These are phyloP conservation scores for Cystoderma amianthinum DNA, from an alignment of 768 basidiomycete genomes.

Conservation along the genomic window DNA sequence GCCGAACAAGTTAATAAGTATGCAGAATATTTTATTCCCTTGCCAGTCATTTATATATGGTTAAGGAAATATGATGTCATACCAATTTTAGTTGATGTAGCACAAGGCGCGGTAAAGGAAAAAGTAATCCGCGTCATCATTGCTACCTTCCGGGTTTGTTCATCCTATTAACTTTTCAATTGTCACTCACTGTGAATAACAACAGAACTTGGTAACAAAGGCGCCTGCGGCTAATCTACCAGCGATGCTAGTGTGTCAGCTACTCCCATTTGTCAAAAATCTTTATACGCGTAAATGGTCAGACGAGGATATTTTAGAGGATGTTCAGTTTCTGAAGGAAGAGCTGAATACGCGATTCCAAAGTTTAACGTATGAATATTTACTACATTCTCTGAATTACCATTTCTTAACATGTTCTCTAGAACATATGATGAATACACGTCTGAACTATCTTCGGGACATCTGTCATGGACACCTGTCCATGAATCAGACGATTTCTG, in stretches of 20 bases:
- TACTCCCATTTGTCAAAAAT: constrained; percentile 84
- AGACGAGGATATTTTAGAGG: constrained; percentile 92
- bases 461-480: constrained; percentile 91
- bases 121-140: constrained; percentile 93
- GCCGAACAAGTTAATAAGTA: constrained; percentile 87
- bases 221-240: constrained; percentile 87
- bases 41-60: constrained; percentile 1
- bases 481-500: constrained; percentile 98
- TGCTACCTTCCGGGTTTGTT: constrained; percentile 76
- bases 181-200: background rate
- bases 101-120: constrained; percentile 90
- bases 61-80: constrained; percentile 84
- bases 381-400: background rate
- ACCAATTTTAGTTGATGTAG: constrained; percentile 75
- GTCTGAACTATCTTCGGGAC: constrained; percentile 84
- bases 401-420: constrained; percentile 2
- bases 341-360: constrained; percentile 84
- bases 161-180: background rate
- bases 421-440: constrained; percentile 97
- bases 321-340: constrained; percentile 80
- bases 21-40: constrained; percentile 12
- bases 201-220: constrained; percentile 82
- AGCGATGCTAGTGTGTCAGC: constrained; percentile 83
- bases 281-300: constrained; percentile 83
- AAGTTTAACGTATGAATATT: constrained; percentile 76